Evolutionary conservation across 768 basidiomycete species (phyloP), one percentile per base, ranked within the genome.

Genomic region (Suillus sp.): DNA sequence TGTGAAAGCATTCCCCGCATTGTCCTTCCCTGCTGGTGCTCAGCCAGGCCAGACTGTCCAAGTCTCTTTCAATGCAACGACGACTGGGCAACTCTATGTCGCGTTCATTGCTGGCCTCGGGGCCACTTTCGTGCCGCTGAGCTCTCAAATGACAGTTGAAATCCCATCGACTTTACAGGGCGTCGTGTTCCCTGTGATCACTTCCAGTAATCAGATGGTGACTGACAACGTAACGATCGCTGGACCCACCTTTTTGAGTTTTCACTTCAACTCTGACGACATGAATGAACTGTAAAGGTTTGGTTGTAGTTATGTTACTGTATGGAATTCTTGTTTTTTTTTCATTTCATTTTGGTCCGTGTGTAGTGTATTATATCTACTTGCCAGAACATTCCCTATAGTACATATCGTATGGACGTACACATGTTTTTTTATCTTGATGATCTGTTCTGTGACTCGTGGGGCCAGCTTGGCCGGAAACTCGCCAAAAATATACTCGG

Each of bases 1-100:
- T n/a, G 78, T 83, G 69, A 79, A 74, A 60, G 75, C 79, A 9
- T 83, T 83, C 79, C 82, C 84, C 16, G 70, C 76, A 18, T 76
- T 86, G 35, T 69, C 72, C 16, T 62, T 76, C 53, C 67, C 69
- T n/a, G 65, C 77, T 3, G 64, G 72, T 18, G 72, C 80, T 59
- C 65, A 69, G 16, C 69, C 77, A 20, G 76, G 78, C 20, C 60
- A 67, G 47, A 63, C 59, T 10, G 68, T 82, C 61, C 64, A 66
- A 32, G 66, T 80, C 59, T 57, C 66, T 18, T 72, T 66, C 58
- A 74, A 77, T 30, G 56, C 56, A 45, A 65, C 42, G 16, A 51
- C 32, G 16, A 54, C 43, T 11, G 62, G 59, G 32, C 59, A 60
- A n/a, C 73, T 75, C 62, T 73, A 75, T 59, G 73, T 78, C 51